Evolutionary conservation across 257 asterid species (phyloP), one percentile per base, ranked within the genome.

Genomic region (Fraxinus cuspidata): DNA sequence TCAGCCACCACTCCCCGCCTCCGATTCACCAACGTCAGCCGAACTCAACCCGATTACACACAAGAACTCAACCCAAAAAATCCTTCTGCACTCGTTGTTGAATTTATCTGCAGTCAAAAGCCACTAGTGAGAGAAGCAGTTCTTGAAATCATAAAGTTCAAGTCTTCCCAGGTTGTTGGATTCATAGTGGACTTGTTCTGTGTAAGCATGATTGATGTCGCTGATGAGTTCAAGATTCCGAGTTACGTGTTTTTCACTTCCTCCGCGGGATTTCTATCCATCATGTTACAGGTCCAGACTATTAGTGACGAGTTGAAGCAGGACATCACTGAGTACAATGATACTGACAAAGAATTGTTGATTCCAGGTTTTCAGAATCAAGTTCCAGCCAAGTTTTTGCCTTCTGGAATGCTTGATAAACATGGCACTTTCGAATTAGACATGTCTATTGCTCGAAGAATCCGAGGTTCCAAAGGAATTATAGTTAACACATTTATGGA

Each of bases 171-270:
- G 3, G 75, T 84, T 27, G 82, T 76, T 1, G 91, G 89, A 0
- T 7, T 88, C 31, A 3, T 88, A 1, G 65, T 87, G 25, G 96
- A 90, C 77, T 82, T 88, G 86, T 87, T 90, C 51, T 85, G 85
- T 47, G 6, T 27, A 11, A 34, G 28, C 49, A 40, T 76, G 86
- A 68, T 83, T 7, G 86, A 79, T 32, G 77, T 83, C 21, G 84
- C 81, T 35, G 8, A 72, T 13, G 81, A 76, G 31, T 60, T 83
- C 1, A 34, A 31, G 13, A 76, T 83, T 2, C 86, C 84, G 0
- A 67, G 77, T 31, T 83, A 76, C 29, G 42, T 77, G 7, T 83
- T 76, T 49, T 83, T 28, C 13, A 51, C 84, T 18, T 76, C 80
- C 31, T 29, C 82, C 58, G 82, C 84, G 28, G 81, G 73, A 9